Evolutionary conservation across 305 asterid species (phyloP).

Genomic region (Ruellia speciosa): DNA sequence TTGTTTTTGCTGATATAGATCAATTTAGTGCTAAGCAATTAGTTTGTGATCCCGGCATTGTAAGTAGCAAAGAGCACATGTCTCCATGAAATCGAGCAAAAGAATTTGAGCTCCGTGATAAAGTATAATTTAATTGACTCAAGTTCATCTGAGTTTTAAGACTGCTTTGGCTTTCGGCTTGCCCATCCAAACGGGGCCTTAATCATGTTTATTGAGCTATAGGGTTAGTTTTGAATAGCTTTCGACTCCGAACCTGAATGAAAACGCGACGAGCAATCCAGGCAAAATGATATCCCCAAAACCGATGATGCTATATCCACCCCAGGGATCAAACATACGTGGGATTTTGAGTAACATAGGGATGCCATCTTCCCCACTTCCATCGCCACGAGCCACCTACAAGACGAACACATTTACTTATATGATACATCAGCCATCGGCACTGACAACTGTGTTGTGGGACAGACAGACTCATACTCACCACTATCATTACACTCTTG

Average conservation of each 20-base stretch:
- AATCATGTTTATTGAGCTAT: background rate
- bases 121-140: too few relatives aligned
- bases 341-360: constrained; percentile 97
- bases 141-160: too few relatives aligned
- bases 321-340: constrained; percentile 96
- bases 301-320: constrained; percentile 96
- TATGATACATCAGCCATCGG: constrained; percentile 9
- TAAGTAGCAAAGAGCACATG: too few relatives aligned
- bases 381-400: constrained; percentile 95
- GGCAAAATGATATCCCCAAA: constrained; percentile 96
- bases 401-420: constrained; percentile 17
- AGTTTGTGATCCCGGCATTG: too few relatives aligned
- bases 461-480: constrained; percentile 23
- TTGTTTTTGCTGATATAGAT: background rate
- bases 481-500: constrained; percentile 98
- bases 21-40: background rate
- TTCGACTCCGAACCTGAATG: constrained; percentile 52
- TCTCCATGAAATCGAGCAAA: background rate
- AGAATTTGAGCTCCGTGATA: too few relatives aligned
- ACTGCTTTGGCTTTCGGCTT: too few relatives aligned
- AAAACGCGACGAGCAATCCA: constrained; percentile 72
- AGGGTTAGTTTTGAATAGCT: constrained; percentile 7
- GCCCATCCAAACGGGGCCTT: too few relatives aligned
- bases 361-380: constrained; percentile 95
- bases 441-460: background rate